Conservation (phyloP, 495 filamentous ascomycete species). For the Copromyces sp. region DNA sequence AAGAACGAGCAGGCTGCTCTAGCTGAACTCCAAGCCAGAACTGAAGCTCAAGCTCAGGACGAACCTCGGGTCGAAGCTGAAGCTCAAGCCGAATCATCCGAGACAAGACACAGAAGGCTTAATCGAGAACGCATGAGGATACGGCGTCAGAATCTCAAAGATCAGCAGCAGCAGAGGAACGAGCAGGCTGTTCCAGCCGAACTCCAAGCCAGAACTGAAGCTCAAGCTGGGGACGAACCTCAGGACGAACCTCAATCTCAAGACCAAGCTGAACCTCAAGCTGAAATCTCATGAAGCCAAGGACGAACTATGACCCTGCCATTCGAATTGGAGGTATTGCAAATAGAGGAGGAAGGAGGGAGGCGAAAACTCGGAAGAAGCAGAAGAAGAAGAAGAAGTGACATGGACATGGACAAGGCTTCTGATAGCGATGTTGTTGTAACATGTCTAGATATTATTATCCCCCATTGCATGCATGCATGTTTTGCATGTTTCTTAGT, state of each 20-base stretch:
- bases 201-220: not conserved
- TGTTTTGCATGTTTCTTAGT: not conserved
- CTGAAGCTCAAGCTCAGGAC: not conserved
- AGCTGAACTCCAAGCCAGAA: not conserved
- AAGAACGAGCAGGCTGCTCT: not conserved
- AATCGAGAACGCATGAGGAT: too few relatives aligned
- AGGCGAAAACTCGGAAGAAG: too few relatives aligned
- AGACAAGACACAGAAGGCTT: too few relatives aligned
- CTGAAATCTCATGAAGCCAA: not conserved
- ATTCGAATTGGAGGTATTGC: not conserved
- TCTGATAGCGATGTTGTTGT: not conserved
- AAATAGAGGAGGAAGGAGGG: not conserved
- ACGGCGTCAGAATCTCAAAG: too few relatives aligned
- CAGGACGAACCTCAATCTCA: not conserved
- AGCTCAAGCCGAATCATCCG: not conserved
- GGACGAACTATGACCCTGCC: not conserved
- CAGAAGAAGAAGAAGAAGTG: too few relatives aligned
- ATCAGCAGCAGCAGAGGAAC: not conserved
- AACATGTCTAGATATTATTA: not conserved
- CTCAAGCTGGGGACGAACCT: not conserved
- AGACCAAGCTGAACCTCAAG: not conserved
- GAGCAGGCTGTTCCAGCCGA: not conserved
- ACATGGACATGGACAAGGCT: too few relatives aligned
- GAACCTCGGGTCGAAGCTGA: not conserved
- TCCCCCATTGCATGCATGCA: not conserved